Base-by-base conservation (phyloP, 192 early-diverging fungal genomes). In the Chytriomyces confervae region DNA sequence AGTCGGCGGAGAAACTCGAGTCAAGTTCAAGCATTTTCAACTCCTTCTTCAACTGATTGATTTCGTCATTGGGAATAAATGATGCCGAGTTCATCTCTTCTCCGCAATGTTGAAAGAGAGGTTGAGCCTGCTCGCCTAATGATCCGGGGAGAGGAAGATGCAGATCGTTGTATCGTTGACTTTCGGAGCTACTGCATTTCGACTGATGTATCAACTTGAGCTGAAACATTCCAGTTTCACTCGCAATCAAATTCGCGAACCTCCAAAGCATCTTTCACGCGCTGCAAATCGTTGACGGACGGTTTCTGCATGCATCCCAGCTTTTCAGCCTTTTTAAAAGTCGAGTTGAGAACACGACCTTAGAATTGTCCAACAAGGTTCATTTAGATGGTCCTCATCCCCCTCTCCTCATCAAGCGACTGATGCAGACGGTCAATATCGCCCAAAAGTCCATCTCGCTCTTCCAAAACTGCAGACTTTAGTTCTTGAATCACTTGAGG, bases 401-500 rank as follows among this genome's bases (percentile, higher is more conserved):
- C 50, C 9, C 72, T 7, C 62, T 74, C 72, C 6, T 74, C 60
- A 49, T 74, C 72, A 18, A 74, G 60, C 2, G 61, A 62, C 23
- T 63, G 5, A 43, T 63, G 72, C 1, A 74, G 18, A 7, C 7
- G 7, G 9, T 74, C 36, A 48, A 74, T 48, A 27, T 74, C 72
- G 23, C 45, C 7, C 43, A 74, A 43, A 8, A 74, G 44, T 6
- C 60, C 43, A 29, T 74, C 72, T 7, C 72, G 72, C 60, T 74
- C 72, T 62, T 74, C 72, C 9, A 62, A 9, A 8, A 74, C 48
- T 27, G 23, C 16, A 7, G 7, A 62, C 57, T 61, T 61, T 29
- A 74, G 61, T 45, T 74, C 72, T 62, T 43, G 16, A 6, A 74
- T 9, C 8, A 74, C n/a, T 8, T 36, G 50, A 45, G 61, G 16